These are phyloP conservation scores for Euphrasia arctica DNA, from an alignment of 305 asterid genomes.

Conservation along the genomic window DNA sequence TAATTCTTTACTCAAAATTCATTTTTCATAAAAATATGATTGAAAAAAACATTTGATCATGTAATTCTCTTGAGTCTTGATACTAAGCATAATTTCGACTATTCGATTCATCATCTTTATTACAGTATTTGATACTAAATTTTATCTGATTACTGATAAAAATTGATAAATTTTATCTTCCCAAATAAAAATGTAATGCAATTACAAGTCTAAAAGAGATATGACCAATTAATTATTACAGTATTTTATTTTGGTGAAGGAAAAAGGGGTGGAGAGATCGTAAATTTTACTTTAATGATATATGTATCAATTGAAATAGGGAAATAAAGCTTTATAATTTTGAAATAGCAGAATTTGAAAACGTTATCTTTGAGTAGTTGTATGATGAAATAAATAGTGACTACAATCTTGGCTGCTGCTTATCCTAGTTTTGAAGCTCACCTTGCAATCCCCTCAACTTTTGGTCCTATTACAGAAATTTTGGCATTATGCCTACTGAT, in stretches of 20 bases:
- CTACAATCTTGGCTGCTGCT: constrained; percentile 15
- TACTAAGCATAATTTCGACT: too few species aligned
- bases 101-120: too few species aligned
- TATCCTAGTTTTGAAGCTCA: constrained; percentile 12
- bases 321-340: neutral
- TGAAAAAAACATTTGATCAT: too few species aligned
- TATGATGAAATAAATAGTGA: constrained; percentile 14
- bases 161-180: too few species aligned
- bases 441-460: constrained; percentile 17
- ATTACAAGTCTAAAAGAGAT: neutral
- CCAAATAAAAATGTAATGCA: neutral
- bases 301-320: constrained; percentile 1
- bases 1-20: too few species aligned
- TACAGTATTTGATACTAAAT: too few species aligned
- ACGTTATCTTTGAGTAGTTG: constrained; percentile 1
- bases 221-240: neutral
- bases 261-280: neutral
- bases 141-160: too few species aligned
- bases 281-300: neutral
- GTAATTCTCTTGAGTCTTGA: too few species aligned
- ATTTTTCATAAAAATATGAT: too few species aligned
- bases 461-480: constrained; percentile 2
- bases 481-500: constrained; percentile 20
- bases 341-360: neutral
- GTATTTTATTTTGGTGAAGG: neutral